phyloP scores from a whole-genome alignment of 2,329 filamentous ascomycete genomes.

The Fusarium xyrophilum region DNA sequence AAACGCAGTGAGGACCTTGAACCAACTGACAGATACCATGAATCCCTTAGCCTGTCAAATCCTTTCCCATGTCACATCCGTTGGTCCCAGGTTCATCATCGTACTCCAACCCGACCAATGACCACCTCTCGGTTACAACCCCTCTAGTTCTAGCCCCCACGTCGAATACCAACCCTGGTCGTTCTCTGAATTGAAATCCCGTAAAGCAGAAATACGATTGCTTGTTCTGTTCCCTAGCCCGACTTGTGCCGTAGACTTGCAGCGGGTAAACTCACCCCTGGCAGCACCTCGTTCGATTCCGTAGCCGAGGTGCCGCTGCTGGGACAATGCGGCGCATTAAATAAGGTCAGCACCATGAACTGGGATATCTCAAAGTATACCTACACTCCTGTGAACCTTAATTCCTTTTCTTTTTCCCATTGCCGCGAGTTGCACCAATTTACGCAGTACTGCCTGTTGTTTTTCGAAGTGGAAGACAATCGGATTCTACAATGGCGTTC shows the following conservation, averaged over 20 bases:
- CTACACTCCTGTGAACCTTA: not conserved
- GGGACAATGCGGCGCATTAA: not conserved
- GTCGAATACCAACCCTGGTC: not conserved
- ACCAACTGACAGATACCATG: too few species aligned
- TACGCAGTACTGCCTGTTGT: not conserved
- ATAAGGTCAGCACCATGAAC: not conserved
- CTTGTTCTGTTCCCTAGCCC: not conserved
- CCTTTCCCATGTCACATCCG: not conserved
- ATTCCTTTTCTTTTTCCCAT: not conserved
- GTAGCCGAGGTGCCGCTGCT: conserved; percentile 13
- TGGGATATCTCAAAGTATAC: conserved; percentile 9
- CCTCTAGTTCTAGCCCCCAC: not conserved
- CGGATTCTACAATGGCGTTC: conserved; percentile 24
- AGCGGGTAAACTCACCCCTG: conserved; percentile 24
- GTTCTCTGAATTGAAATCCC: not conserved
- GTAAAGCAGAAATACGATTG: not conserved
- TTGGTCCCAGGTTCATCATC: conserved; percentile 12
- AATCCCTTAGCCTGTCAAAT: not conserved
- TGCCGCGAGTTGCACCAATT: not conserved
- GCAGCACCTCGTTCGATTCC: not conserved
- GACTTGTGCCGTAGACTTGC: conserved; percentile 17
- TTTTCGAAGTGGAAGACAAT: not conserved
- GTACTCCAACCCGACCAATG: not conserved
- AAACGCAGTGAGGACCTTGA: not conserved
- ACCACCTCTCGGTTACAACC: not conserved